Evolutionary conservation across 1,139 yeast genomes (phyloP).

Genomic region (Saccharomyces hybrid): DNA sequence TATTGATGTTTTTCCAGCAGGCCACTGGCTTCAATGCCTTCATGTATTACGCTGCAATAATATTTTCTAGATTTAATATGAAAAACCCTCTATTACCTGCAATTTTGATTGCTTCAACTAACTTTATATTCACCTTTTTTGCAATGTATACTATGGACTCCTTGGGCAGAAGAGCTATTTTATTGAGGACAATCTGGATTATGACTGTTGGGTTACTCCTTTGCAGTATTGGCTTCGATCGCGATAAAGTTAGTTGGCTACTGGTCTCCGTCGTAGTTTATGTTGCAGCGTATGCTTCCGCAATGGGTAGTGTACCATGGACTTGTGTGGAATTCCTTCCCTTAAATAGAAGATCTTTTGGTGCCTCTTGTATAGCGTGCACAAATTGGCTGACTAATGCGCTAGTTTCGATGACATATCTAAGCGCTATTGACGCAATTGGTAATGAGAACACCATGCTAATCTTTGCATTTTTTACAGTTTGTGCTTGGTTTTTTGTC

Average conservation of each 20-base stretch:
- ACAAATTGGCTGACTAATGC: slow-evolving; percentile 41
- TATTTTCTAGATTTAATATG: slow-evolving; percentile 54
- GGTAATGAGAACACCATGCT: slow-evolving; percentile 35
- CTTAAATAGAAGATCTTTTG: slow-evolving; percentile 38
- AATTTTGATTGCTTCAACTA: slow-evolving; percentile 57
- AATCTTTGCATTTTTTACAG: slow-evolving; percentile 35
- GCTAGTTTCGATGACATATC: slow-evolving; percentile 36
- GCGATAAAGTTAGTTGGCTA: slow-evolving; percentile 19
- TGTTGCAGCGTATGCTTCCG: slow-evolving; percentile 43
- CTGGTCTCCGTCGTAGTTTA: slow-evolving; percentile 34
- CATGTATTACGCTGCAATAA: slow-evolving; percentile 66
- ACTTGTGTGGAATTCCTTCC: slow-evolving; percentile 42
- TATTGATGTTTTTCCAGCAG: slow-evolving; percentile 67
- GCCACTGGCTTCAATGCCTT: slow-evolving; percentile 70
- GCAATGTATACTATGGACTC: slow-evolving; percentile 52
- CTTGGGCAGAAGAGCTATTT: slow-evolving; percentile 56
- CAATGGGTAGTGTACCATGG: slow-evolving; percentile 45
- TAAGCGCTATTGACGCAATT: slow-evolving; percentile 33
- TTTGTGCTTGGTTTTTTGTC: slow-evolving; percentile 37
- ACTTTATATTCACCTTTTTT: slow-evolving; percentile 56
- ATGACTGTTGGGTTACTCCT: slow-evolving; percentile 35
- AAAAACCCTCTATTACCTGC: slow-evolving; percentile 57
- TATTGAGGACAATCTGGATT: slow-evolving; percentile 44
- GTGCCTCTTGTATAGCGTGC: slow-evolving; percentile 39
- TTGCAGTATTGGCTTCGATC: slow-evolving; percentile 24